Evolutionary conservation across 345 rosid species (phyloP), one percentile per base, ranked within the genome.

Genomic region (Dimocarpus longan): DNA sequence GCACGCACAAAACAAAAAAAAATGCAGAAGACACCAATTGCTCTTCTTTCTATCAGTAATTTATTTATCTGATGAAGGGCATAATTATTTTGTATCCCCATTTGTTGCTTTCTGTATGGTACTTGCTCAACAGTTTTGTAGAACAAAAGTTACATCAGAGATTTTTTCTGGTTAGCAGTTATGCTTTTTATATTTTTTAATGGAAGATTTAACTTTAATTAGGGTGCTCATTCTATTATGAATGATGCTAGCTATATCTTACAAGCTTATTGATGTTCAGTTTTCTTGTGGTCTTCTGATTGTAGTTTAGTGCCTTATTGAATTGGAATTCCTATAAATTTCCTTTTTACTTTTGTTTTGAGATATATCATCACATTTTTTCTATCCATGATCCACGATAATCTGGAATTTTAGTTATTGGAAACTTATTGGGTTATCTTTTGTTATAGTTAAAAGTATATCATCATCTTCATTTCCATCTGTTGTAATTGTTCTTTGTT

Each of bases 21-120:
- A 52, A 6, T 18, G 18, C 59, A 15, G 5, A 13, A 50, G 16
- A 16, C 59, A 15, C n/a, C 19, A 15, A n/a, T 6, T 5, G n/a
- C 59, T 54, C 59, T 15, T 54, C n/a, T 5, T 54, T 54, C 59
- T 16, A n/a, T 15, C 18, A 37, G 16, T 66, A 37, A 37, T 18
- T 65, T 15, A 54, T 60, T 52, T 19, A 40, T 22, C 37, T 22
- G 22, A 39, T 21, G 28, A 13, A 11, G 18, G 24, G 10, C 54
- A 68, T 16, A 42, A 43, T 44, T 42, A 68, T 19, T 68, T 11
- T 22, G 28, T n/a, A 39, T 13, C 6, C 32, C 26, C 16, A 71
- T 77, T 37, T 37, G 59, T 68, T 68, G 46, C 70, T 63, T 68
- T 46, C 80, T 71, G 50, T 7, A 37, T 43, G 21, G 66, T 62